A percentile compares a stretch with the other conserved stretches of the same genome.
Conservation (phyloP, 176 grass and related monocot species). For the Hordeum vulgare region MorexV3_pseudomolecules_assembly NC_058519.1:67372665-67373164, state of each 20-base stretch:
- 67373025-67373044: constrained; percentile 42
- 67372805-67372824: constrained; percentile 59
- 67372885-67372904: constrained; percentile 64
- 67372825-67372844: constrained; percentile 63
- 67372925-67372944: constrained; percentile 64
- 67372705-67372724: background rate
- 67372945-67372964: constrained; percentile 36
- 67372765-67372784: background rate
- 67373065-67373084: constrained; percentile 88
- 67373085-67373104: constrained; percentile 66
- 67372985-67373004: background rate
- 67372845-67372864: constrained; percentile 52
- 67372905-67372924: constrained; percentile 62
- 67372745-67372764: background rate
- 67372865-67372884: constrained; percentile 56
- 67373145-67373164: constrained; percentile 54
- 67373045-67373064: constrained; percentile 63
- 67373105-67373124: constrained; percentile 46
- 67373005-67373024: background rate
- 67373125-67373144: constrained; percentile 60
- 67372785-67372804: constrained; percentile 10
- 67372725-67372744: background rate
- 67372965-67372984: background rate
- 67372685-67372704: background rate
- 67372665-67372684: background rate